Conservation (phyloP, 2,329 filamentous ascomycete species). For the Xenoacremonium recifei region DNA sequence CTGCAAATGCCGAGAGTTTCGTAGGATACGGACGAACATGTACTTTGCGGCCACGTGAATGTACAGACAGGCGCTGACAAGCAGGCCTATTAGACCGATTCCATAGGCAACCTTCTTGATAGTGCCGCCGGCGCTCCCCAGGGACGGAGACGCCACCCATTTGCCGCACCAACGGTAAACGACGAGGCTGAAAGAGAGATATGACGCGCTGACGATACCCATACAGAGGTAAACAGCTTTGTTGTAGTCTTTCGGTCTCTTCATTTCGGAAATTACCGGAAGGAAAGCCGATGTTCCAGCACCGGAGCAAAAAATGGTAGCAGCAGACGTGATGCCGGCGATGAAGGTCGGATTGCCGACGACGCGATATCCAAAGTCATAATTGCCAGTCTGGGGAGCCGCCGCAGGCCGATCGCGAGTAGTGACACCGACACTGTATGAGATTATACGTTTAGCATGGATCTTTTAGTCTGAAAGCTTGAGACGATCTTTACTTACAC, state of each 20-base stretch:
- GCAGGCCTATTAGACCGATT: slow-evolving; percentile 44
- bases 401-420: slow-evolving; percentile 56
- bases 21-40: slow-evolving; percentile 37
- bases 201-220: slow-evolving; percentile 54
- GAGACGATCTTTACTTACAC: too few species aligned
- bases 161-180: slow-evolving; percentile 62
- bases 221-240: slow-evolving; percentile 56
- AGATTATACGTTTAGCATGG: too few species aligned
- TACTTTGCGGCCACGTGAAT: slow-evolving; percentile 40
- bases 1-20: slow-evolving; percentile 35
- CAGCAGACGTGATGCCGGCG: slow-evolving; percentile 55
- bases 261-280: slow-evolving; percentile 66
- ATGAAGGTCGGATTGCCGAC: slow-evolving; percentile 58
- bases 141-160: slow-evolving; percentile 61
- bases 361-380: slow-evolving; percentile 57
- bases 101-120: slow-evolving; percentile 64
- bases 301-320: slow-evolving; percentile 59
- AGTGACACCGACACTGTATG: slow-evolving; percentile 51
- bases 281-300: slow-evolving; percentile 61
- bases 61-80: slow-evolving; percentile 17
- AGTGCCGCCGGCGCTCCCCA: slow-evolving; percentile 57
- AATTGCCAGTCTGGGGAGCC: slow-evolving; percentile 57
- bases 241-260: slow-evolving; percentile 7
- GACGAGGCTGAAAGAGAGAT: slow-evolving; percentile 57
- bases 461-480: too few species aligned